phyloP scores from a whole-genome alignment of 805 yeast genomes.

The Ogataea allantospora region DNA sequence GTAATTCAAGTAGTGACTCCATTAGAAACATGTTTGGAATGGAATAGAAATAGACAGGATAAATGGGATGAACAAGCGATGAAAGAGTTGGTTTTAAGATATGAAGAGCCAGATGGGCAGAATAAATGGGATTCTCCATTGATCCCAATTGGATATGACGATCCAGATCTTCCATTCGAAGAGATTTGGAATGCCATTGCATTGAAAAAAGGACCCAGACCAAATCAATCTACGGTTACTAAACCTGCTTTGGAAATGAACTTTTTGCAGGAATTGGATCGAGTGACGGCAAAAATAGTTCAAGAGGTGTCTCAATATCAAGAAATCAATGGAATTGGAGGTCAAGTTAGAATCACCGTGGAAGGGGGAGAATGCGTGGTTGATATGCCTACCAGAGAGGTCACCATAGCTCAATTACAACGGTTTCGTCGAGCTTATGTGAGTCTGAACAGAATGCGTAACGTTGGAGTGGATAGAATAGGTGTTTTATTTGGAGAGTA shows the following conservation, averaged over 20 bases:
- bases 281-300: constrained; percentile 63
- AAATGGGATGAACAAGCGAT: constrained; percentile 67
- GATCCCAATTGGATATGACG: constrained; percentile 62
- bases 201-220: constrained; percentile 61
- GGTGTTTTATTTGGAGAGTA: constrained; percentile 75
- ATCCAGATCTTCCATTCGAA: constrained; percentile 56
- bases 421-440: constrained; percentile 81
- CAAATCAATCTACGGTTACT: constrained; percentile 80
- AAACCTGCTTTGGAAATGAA: constrained; percentile 77
- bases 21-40: constrained; percentile 53
- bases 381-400: constrained; percentile 57
- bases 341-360: constrained; percentile 42
- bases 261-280: constrained; percentile 76
- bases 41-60: constrained; percentile 48
- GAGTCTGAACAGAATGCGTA: constrained; percentile 75
- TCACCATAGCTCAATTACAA: constrained; percentile 76
- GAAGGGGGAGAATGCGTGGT: constrained; percentile 41
- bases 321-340: constrained; percentile 48
- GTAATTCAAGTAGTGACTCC: constrained; percentile 79
- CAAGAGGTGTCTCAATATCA: constrained; percentile 62
- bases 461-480: constrained; percentile 67
- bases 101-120: constrained; percentile 87
- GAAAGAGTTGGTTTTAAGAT: constrained; percentile 72
- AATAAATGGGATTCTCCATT: constrained; percentile 94
- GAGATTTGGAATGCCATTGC: constrained; percentile 66